Evolutionary conservation across 805 yeast genomes (phyloP).

Genomic region (Starmerella gropengiesseri): DNA sequence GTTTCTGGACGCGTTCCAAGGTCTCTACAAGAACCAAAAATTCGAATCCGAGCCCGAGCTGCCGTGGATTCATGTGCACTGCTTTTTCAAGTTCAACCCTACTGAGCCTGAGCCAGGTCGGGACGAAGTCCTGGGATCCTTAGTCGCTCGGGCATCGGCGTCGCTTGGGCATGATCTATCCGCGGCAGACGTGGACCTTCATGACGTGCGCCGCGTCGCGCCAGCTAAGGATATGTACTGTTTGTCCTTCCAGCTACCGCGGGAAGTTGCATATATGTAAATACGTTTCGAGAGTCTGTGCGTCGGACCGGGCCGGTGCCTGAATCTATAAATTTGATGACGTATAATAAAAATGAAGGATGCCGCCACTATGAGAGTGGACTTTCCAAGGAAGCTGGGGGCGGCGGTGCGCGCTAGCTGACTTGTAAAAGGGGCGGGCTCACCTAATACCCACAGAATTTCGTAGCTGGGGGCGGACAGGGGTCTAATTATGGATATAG

Average conservation of each 20-base stretch:
- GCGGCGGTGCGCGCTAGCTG: too few relatives aligned
- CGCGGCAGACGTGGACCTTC: slow-evolving; percentile 47
- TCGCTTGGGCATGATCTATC: slow-evolving; percentile 38
- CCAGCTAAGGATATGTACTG: slow-evolving; percentile 97
- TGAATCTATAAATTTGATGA: background rate
- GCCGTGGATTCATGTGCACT: slow-evolving; percentile 78
- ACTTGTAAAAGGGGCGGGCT: too few relatives aligned
- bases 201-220: slow-evolving; percentile 84
- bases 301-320: too few relatives aligned
- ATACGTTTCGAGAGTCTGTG: background rate
- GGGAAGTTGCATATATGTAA: slow-evolving; percentile 30
- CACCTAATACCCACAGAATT: too few relatives aligned
- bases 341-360: too few relatives aligned
- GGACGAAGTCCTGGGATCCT: slow-evolving; percentile 56
- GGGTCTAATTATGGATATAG: too few relatives aligned
- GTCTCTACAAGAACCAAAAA: slow-evolving; percentile 43
- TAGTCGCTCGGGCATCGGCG: slow-evolving; percentile 44
- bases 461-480: too few relatives aligned
- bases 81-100: slow-evolving; percentile 81
- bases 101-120: slow-evolving; percentile 60
- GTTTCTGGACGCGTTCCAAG: slow-evolving; percentile 66
- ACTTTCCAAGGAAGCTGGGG: too few relatives aligned
- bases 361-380: too few relatives aligned
- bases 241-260: slow-evolving; percentile 57
- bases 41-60: slow-evolving; percentile 38